phyloP scores from a whole-genome alignment of 2,329 filamentous ascomycete species.

The Verticillium zaregamsianum region DNA sequence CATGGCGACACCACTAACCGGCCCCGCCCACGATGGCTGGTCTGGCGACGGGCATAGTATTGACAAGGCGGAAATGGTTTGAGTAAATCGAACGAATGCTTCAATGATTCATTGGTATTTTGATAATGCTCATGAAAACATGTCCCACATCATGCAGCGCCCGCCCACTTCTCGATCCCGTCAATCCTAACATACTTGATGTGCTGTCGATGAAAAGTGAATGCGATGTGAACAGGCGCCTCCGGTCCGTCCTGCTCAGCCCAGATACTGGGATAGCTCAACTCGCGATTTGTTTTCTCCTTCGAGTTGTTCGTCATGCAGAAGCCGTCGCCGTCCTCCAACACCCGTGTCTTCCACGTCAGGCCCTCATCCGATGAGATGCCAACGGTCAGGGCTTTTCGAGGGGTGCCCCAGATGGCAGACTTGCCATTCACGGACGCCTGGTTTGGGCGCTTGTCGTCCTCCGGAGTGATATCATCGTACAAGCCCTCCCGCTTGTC shows the following conservation, averaged over 20 bases:
- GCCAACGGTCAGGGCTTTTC: constrained; percentile 28
- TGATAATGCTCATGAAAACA: neutral
- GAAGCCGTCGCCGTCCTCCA: constrained; percentile 40
- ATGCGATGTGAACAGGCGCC: constrained; percentile 28
- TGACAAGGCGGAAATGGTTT: no score
- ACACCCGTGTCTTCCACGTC: constrained; percentile 30
- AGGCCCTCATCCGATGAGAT: constrained; percentile 29
- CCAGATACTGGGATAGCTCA: constrained; percentile 38
- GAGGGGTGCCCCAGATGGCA: constrained; percentile 39
- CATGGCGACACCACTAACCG: neutral
- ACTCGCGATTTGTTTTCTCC: constrained; percentile 34
- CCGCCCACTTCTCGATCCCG: constrained; percentile 20
- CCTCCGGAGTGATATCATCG: constrained; percentile 36
- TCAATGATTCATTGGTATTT: no score
- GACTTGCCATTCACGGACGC: constrained; percentile 26
- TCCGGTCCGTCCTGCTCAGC: constrained; percentile 19
- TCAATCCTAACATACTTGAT: constrained; percentile 33
- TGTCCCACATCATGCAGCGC: neutral
- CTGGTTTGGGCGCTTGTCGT: constrained; percentile 34
- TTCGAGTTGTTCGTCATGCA: constrained; percentile 40
- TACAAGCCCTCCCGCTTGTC: constrained; percentile 34
- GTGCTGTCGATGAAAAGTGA: constrained; percentile 36
- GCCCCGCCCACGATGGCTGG: no score
- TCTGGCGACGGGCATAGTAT: neutral
- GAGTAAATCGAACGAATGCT: no score